Base-by-base conservation (phyloP, 192 early-diverging fungal species). In the Thamnidium elegans region DNA sequence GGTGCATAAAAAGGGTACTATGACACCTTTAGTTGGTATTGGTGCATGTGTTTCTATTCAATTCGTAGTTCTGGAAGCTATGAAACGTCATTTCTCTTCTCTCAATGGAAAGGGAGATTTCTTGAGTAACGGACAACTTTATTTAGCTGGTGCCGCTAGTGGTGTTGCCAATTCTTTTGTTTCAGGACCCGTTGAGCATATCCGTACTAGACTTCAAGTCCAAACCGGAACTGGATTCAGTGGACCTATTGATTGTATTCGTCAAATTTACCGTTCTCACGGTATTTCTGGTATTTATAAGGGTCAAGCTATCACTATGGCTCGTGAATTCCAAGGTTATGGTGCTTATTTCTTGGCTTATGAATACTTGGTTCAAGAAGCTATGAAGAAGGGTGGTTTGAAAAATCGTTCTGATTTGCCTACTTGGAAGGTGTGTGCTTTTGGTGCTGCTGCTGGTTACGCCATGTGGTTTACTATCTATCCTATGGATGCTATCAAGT, bases 31-130 rank as follows among this genome's bases (percentile, higher is more conserved):
- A 23, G 79, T 99, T 5, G 96, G 96, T 50, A 89, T 94, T 47
- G 96, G 96, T 44, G 88, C 92, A 11, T 96, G 94, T 72, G 96
- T 99, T 6, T 94, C 94, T n/a, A 92, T 99, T 72, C 96, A 99
- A 80, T 99, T 99, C 71, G 79, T 88, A 34, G 92, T 88, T 45
- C 78, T 97, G 42, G 90, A 96, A 79, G 82, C 86, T 53, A 88
- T 89, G 77, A 97, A 99, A 81, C 87, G 96, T 42, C 73, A 78
- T 31, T 92, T 93, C 68, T 77, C 77, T 19, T 61, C 70, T 15
- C 64, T 79, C 26, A 94, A 93, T 68, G 26, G 34, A 3, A 26
- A 23, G 9, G 67, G 67, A 8, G 75, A 73, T 10, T 73, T 80
- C 8, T 80, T 99, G 5, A 84, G 89, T 31, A 83, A 86, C 42